Evolutionary conservation across 441 rosid genomes (phyloP).

Genomic region (Corymbia calophylla): DNA sequence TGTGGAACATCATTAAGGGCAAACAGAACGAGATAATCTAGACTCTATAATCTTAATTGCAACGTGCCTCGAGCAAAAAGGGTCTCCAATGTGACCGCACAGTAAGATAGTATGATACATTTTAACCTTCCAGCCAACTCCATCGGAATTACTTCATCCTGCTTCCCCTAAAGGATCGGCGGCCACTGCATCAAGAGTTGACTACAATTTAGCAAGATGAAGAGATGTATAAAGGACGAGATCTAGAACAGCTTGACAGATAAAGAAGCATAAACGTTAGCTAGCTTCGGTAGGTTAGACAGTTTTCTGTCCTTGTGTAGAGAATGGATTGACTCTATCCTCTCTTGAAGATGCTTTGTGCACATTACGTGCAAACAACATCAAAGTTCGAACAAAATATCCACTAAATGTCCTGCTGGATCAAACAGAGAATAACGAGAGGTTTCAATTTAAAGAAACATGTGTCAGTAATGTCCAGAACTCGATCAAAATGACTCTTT

Average conservation of each 20-base stretch:
- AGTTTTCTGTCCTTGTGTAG: constrained; percentile 49
- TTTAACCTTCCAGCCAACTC: constrained; percentile 13
- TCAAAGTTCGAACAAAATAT: neutral
- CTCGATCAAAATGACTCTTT: neutral
- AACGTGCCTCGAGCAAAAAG: neutral
- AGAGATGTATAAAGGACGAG: neutral
- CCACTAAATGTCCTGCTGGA: neutral
- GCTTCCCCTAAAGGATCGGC: neutral
- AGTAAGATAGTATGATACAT: constrained; percentile 2
- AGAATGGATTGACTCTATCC: constrained; percentile 47
- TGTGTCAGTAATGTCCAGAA: neutral
- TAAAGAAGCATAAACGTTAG: constrained; percentile 30
- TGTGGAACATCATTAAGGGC: no score
- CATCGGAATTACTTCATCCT: neutral
- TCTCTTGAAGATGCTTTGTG: constrained; percentile 47
- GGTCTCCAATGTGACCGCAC: neutral
- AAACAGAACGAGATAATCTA: no score
- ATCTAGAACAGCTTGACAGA: neutral
- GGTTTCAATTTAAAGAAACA: neutral
- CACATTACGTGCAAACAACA: constrained; percentile 50
- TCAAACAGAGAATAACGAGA: neutral
- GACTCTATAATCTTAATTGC: no score
- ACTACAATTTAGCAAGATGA: neutral
- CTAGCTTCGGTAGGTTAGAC: constrained; percentile 52
- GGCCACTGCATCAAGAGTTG: constrained; percentile 35